Base-by-base conservation (phyloP, 164 flowering plant species). In the Buxus sempervirens region DNA sequence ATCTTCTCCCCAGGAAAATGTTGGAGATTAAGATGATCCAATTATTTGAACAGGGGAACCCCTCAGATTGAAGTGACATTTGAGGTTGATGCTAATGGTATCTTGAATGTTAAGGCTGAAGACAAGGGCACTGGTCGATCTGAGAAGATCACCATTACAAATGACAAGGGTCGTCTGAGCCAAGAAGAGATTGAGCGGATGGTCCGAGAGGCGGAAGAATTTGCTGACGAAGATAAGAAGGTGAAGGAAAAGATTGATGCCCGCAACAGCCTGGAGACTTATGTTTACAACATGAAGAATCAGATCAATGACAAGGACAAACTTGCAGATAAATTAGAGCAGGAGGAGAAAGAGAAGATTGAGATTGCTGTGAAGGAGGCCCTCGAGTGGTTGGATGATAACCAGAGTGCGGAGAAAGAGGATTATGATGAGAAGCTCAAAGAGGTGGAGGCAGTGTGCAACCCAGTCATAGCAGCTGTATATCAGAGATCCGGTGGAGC, bases 201-300 rank as follows among this genome's bases (percentile, higher is more conserved):
- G 97, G 97, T 89, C 60, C 72, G 72, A 0, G 97, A 91, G 67
- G 94, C 97, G 14, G 97, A 89, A 71, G 92, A 89, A 73, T 89
- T 90, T 70, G 96, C 96, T 0, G 94, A 90, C 68, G 96, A 90
- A 67, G 92, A 90, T 79, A 86, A 87, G 88, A 89, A 90, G 81
- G 87, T 88, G 72, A 90, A 88, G 77, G 94, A 90, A 73, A 87
- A 64, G 77, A 86, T 88, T n/a, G 94, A 90, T 75, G 88, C 96
- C 5, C 84, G 93, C 10, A 90, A 90, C 83, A 76, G 88, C 76
- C 77, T 88, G 62, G 96, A 90, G 80, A 88, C 91, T 5, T 88
- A 88, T 36, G 66, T 86, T 0, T 90, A 90, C 82, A 87, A 88
- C 88, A 84, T 88, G 91, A 88, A 90, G 82, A 87, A 80, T 80